Evolutionary conservation across 2,329 filamentous ascomycete species (phyloP).

Genomic region (Cladophialophora carrionii): DNA sequence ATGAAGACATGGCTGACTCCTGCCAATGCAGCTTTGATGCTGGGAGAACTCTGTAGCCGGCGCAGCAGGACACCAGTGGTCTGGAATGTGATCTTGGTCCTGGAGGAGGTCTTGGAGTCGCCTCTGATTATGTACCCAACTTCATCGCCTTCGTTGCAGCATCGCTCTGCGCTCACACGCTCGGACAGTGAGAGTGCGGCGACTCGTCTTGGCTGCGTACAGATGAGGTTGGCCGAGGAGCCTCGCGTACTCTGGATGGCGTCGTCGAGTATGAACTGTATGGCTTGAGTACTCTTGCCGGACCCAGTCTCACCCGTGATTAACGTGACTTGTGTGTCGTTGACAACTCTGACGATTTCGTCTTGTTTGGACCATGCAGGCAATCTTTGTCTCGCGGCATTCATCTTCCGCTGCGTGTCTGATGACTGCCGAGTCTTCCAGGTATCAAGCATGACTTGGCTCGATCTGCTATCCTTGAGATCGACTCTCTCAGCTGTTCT

Average conservation of each 20-base stretch:
- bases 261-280: slow-evolving; percentile 94
- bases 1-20: slow-evolving; percentile 95
- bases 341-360: slow-evolving; percentile 74
- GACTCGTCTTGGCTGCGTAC: slow-evolving; percentile 92
- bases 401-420: slow-evolving; percentile 72
- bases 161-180: slow-evolving; percentile 89
- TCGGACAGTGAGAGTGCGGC: slow-evolving; percentile 93
- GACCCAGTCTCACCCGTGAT: slow-evolving; percentile 97
- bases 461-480: slow-evolving; percentile 29
- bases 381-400: slow-evolving; percentile 69
- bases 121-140: slow-evolving; percentile 91
- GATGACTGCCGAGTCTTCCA: slow-evolving; percentile 72
- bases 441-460: slow-evolving; percentile 56
- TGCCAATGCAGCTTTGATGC: slow-evolving; percentile 70
- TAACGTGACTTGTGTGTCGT: slow-evolving; percentile 83
- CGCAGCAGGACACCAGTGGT: slow-evolving; percentile 92
- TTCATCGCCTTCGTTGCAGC: slow-evolving; percentile 77
- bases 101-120: slow-evolving; percentile 74
- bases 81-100: slow-evolving; percentile 91
- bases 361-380: slow-evolving; percentile 87
- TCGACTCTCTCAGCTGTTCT: slow-evolving; percentile 12
- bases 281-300: slow-evolving; percentile 94
- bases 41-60: slow-evolving; percentile 66
- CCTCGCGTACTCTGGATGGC: slow-evolving; percentile 77
- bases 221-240: slow-evolving; percentile 81